Conservation (phyloP, 352 stramenopile genomes). For the Plasmopara viticola region DNA sequence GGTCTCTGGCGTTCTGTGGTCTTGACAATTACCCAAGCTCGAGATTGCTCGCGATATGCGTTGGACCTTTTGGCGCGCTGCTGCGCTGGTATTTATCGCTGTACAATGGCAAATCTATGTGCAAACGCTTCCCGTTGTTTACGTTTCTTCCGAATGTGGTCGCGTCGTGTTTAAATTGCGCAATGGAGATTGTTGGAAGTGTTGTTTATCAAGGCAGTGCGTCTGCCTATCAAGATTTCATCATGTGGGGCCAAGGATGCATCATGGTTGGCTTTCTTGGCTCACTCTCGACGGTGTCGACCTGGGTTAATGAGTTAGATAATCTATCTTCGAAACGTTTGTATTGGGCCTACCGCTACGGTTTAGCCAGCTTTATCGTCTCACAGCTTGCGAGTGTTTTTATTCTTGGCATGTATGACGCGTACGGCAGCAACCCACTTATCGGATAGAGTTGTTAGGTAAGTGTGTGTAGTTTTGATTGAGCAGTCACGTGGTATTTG, state of each 20-base stretch:
- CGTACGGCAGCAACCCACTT: constrained; percentile 35
- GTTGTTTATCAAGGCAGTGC: constrained; percentile 19
- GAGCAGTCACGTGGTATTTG: constrained; percentile 4
- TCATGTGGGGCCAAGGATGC: constrained; percentile 40
- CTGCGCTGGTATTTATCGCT: constrained; percentile 53
- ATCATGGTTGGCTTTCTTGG: constrained; percentile 48
- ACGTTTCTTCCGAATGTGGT: constrained; percentile 60
- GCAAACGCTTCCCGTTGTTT: constrained; percentile 52
- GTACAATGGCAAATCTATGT: constrained; percentile 38
- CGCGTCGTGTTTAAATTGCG: constrained; percentile 45
- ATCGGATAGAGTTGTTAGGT: constrained; percentile 14
- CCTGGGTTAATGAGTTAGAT: constrained; percentile 60
- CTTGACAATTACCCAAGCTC: constrained; percentile 48
- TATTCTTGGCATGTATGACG: constrained; percentile 44
- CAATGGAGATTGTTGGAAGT: constrained; percentile 37
- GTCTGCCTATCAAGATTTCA: constrained; percentile 31
- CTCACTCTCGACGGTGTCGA: constrained; percentile 67
- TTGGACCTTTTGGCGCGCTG: constrained; percentile 52
- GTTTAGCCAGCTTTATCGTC: constrained; percentile 37
- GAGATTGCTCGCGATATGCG: constrained; percentile 41
- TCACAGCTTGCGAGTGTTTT: constrained; percentile 51
- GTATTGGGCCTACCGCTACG: constrained; percentile 51
- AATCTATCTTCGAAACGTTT: constrained; percentile 36
- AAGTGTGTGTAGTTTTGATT: constrained; percentile 12
- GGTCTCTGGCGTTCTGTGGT: constrained; percentile 37